A percentile compares a stretch with the other conserved stretches of the same genome.
Evolutionary conservation across 805 yeast genomes (phyloP).

Genomic region (Torulaspora microellipsoides): DNA sequence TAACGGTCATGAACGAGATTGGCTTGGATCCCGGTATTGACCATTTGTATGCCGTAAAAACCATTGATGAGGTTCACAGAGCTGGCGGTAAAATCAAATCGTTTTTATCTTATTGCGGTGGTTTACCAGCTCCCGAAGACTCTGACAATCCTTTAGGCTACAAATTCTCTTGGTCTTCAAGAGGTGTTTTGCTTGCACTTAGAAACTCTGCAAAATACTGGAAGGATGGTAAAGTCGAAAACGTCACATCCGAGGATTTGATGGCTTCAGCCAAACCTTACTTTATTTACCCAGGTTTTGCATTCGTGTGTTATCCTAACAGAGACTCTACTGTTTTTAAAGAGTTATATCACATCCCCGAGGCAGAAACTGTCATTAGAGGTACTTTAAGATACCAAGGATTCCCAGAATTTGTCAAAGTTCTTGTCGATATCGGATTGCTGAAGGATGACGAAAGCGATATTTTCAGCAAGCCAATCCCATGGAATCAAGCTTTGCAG

Average conservation of each 20-base stretch:
- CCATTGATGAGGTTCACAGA: slow-evolving; percentile 93
- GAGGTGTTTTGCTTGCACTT: slow-evolving; percentile 94
- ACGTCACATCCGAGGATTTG: slow-evolving; percentile 80
- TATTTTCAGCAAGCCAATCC: slow-evolving; percentile 49
- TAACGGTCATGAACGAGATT: slow-evolving; percentile 96
- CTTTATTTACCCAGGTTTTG: slow-evolving; percentile 92
- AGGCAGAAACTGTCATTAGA: slow-evolving; percentile 93
- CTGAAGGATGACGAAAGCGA: slow-evolving; percentile 70
- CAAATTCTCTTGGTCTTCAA: slow-evolving; percentile 98
- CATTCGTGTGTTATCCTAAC: slow-evolving; percentile 94
- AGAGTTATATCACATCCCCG: slow-evolving; percentile 91
- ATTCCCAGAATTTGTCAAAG: slow-evolving; percentile 97
- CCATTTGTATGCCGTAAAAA: slow-evolving; percentile 96
- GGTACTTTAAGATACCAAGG: slow-evolving; percentile 98
- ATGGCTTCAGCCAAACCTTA: slow-evolving; percentile 95
- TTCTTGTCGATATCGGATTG: slow-evolving; percentile 89
- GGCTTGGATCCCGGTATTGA: slow-evolving; percentile 99
- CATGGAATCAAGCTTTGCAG: slow-evolving; percentile 90
- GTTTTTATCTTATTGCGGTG: slow-evolving; percentile 97
- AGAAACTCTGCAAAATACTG: slow-evolving; percentile 90
- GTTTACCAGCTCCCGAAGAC: slow-evolving; percentile 96
- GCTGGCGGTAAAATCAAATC: slow-evolving; percentile 89
- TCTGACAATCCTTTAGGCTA: slow-evolving; percentile 98
- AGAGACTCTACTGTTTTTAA: slow-evolving; percentile 94
- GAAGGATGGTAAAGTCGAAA: slow-evolving; percentile 77